A percentile compares a stretch with the other conserved stretches of the same genome.
phyloP scores from a whole-genome alignment of 176 grass and related monocot species.

The Tillandsia fasciculata region DNA sequence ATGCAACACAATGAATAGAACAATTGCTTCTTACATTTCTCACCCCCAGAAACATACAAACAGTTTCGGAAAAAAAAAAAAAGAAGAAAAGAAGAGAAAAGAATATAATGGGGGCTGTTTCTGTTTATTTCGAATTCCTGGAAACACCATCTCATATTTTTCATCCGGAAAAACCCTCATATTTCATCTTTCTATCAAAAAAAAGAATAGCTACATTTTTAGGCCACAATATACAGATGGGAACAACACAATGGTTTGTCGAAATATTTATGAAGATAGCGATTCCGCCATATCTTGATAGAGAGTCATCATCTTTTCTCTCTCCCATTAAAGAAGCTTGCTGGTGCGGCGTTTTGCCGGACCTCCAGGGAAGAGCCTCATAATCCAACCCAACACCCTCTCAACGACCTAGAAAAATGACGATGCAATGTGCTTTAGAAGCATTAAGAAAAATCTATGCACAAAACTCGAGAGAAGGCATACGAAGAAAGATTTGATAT shows the following conservation, averaged over 20 bases:
- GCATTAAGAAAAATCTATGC: not conserved
- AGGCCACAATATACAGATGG: conserved; percentile 2
- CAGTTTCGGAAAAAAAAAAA: not conserved
- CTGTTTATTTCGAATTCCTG: not conserved
- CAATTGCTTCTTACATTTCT: not conserved
- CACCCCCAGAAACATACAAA: not conserved
- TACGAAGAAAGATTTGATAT: not conserved
- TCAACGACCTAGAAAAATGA: conserved; percentile 61
- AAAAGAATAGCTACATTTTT: not conserved
- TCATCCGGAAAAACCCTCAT: not conserved
- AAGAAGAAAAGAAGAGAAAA: not conserved
- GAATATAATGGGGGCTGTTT: not conserved
- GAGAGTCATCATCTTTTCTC: conserved; percentile 7
- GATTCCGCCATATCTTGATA: conserved; percentile 12
- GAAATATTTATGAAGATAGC: not conserved
- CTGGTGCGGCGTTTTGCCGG: conserved; percentile 83
- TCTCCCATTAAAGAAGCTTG: conserved; percentile 62
- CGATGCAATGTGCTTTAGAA: conserved; percentile 3
- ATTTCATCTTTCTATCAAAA: conserved; percentile 6
- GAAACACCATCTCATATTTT: not conserved
- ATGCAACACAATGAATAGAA: not conserved
- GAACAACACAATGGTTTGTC: not conserved
- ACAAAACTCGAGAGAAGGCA: not conserved
- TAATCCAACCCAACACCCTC: conserved; percentile 94
- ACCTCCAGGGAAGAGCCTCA: conserved; percentile 94